Evolutionary conservation across 1,139 yeast genomes (phyloP).

Genomic region (Nakaseomyces glabratus): DNA sequence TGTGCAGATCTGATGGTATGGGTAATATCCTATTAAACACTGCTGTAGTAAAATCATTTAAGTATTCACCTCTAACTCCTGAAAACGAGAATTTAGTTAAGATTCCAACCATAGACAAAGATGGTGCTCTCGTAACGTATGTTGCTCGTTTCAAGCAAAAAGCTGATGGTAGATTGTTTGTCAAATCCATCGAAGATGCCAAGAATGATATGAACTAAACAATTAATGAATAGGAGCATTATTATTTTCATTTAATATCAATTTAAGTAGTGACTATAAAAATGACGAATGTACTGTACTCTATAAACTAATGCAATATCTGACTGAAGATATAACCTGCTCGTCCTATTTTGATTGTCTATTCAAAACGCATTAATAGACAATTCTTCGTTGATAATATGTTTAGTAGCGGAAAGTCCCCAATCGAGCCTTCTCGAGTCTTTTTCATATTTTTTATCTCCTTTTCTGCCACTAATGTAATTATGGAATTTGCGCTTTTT

Average conservation of each 20-base stretch:
- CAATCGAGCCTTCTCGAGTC: conserved; percentile 58
- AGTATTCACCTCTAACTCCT: conserved; percentile 40
- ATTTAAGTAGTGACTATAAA: no score
- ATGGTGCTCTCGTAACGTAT: conserved; percentile 46
- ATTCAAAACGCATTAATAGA: conserved; percentile 9
- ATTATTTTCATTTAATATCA: not conserved
- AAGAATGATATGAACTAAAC: conserved; percentile 25
- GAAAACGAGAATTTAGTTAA: conserved; percentile 48
- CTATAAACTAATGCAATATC: no score
- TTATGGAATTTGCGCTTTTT: conserved; percentile 45
- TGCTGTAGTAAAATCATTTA: conserved; percentile 42
- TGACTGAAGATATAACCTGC: no score
- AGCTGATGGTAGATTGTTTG: conserved; percentile 58
- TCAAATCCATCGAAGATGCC: conserved; percentile 44
- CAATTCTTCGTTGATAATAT: conserved; percentile 15
- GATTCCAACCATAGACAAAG: conserved; percentile 47
- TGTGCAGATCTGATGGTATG: conserved; percentile 84
- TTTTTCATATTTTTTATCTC: conserved; percentile 33
- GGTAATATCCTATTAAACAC: conserved; percentile 72
- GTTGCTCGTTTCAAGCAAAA: conserved; percentile 64
- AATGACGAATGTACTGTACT: no score
- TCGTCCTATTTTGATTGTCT: no score
- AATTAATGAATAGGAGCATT: not conserved
- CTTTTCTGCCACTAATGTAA: conserved; percentile 39
- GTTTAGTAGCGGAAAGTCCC: conserved; percentile 34